These are phyloP conservation scores for Neonectria hederae DNA, from an alignment of 2,329 filamentous ascomycete species.

Conservation along the genomic window DNA sequence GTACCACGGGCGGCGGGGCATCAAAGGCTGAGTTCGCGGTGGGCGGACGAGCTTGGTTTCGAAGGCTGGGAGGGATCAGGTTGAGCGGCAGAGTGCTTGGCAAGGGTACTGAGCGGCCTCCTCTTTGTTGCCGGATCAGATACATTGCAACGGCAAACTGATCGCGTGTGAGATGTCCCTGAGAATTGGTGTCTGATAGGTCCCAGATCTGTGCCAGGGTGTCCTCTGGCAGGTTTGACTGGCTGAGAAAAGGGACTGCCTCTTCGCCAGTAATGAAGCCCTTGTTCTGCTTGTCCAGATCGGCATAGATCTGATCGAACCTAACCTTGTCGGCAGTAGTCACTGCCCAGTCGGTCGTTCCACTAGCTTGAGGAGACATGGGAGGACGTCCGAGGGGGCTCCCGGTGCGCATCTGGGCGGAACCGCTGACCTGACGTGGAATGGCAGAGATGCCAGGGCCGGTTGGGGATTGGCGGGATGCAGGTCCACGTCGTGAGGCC, in stretches of 20 bases:
- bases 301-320: slow-evolving; percentile 87
- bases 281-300: slow-evolving; percentile 80
- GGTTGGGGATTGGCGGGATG: slow-evolving; percentile 60
- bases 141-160: slow-evolving; percentile 99
- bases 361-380: slow-evolving; percentile 54
- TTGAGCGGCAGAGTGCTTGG: slow-evolving; percentile 82
- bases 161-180: slow-evolving; percentile 84
- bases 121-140: slow-evolving; percentile 89
- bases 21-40: slow-evolving; percentile 65
- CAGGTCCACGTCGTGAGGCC: slow-evolving; percentile 72
- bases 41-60: slow-evolving; percentile 65
- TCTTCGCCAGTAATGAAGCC: slow-evolving; percentile 94
- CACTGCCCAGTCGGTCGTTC: slow-evolving; percentile 77
- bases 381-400: slow-evolving; percentile 65
- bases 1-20: slow-evolving; percentile 51
- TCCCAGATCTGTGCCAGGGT: slow-evolving; percentile 96
- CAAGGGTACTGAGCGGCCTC: slow-evolving; percentile 69
- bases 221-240: slow-evolving; percentile 90
- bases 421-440: slow-evolving; percentile 83
- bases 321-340: slow-evolving; percentile 83
- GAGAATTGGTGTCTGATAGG: slow-evolving; percentile 90
- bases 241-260: slow-evolving; percentile 92
- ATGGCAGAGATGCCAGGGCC: slow-evolving; percentile 70
- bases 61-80: slow-evolving; percentile 87
- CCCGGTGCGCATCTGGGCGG: slow-evolving; percentile 69